Conservation (phyloP, 169 alveolate species). For the Plasmodium blacklocki region DNA sequence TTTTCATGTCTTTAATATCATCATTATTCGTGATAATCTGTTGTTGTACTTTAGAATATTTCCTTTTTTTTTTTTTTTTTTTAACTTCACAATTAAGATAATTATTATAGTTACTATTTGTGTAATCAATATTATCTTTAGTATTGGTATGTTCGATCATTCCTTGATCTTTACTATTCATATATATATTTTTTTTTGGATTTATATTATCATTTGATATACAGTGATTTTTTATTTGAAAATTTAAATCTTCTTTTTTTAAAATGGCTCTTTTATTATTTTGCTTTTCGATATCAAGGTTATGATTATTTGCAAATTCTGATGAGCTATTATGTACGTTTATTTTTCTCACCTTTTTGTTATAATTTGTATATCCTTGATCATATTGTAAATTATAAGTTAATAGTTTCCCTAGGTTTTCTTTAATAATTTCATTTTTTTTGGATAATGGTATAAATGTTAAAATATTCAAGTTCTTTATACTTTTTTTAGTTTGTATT, state of each 20-base stretch:
- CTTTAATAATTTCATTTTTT: background rate
- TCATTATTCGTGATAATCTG: background rate
- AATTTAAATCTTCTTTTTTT: too few relatives aligned
- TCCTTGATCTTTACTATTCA: background rate
- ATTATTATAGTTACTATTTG: background rate
- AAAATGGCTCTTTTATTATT: background rate
- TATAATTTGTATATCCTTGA: background rate
- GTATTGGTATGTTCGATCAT: background rate
- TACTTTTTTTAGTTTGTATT: constrained; percentile 30
- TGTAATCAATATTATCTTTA: background rate
- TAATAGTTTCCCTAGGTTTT: constrained; percentile 3
- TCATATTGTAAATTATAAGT: background rate
- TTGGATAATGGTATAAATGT: constrained; percentile 30
- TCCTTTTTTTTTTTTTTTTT: constrained; percentile 9
- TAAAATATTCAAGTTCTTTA: constrained; percentile 22
- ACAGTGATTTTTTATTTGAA: background rate
- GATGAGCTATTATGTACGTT: background rate
- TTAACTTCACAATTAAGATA: too few relatives aligned
- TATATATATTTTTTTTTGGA: background rate
- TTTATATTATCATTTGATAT: background rate
- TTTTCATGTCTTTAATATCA: constrained; percentile 56
- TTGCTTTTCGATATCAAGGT: background rate
- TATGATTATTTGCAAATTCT: too few relatives aligned
- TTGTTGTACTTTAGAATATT: constrained; percentile 20
- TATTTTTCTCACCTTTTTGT: background rate